Evolutionary conservation across 768 basidiomycete species (phyloP), one percentile per base, ranked within the genome.

Genomic region (Podaxis sp.): DNA sequence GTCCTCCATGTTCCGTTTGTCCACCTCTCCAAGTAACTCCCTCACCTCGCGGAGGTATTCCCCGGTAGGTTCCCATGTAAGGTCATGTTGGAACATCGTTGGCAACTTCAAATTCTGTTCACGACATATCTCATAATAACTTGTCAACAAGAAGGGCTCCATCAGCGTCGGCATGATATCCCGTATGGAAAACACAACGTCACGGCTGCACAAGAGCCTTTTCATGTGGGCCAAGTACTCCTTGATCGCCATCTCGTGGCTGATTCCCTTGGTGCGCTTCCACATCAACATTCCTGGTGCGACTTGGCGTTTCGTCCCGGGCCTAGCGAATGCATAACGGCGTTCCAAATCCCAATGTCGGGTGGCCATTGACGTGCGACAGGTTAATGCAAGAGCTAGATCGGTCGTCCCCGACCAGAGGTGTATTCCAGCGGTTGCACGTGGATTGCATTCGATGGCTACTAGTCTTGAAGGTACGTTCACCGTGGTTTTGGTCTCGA

Each of bases 61-160:
- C 7, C 63, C 65, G 4, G 46, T 60, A 16, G 65, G 65, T 53
- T 69, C 68, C 68, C 66, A 66, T 5, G 59, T 51, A 42, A 64
- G 44, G 35, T 69, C 65, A 52, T 65, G 60, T 53, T 67, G 68
- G 61, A 66, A 67, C 66, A 67, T 67, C 38, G 59, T 60, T 7
- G 63, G 66, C 5, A 67, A 38, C 25, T 63, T 66, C 61, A 65
- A 53, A n/a, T 57, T 50, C 36, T 63, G 65, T 58, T 66, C 65
- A 4, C 64, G 35, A 48, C 64, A 65, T 42, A 65, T 67, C 59
- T 67, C 67, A 28, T 67, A 65, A 50, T 67, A 65, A 59, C 62
- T 66, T 25, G 68, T 67, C 51, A 66, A 61, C 23, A 65, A 52
- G 56, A 67, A 68, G 18, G 66, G 66, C 54, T 68, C 62, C 66